Base-by-base conservation (phyloP, 306 rosid genomes). In the Cucurbita ficifolia region DNA sequence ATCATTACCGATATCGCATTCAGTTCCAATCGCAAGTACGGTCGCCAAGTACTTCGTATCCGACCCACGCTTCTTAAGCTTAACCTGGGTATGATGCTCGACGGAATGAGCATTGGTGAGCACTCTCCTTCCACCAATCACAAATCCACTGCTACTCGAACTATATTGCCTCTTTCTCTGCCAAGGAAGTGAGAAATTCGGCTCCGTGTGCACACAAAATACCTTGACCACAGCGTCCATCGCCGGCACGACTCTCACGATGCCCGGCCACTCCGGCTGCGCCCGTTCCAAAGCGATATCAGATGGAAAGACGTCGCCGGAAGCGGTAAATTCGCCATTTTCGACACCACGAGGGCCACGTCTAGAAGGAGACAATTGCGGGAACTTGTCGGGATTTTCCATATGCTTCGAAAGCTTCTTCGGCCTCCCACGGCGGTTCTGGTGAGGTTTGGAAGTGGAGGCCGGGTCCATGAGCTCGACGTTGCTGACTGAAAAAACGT, bases 211-310 rank as follows among this genome's bases (percentile, higher is more conserved):
- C 7, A 86, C 92, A 33, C 97, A 91, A 57, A 95, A 89, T 54
- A 95, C 97, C 82, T 91, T 95, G 70, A 95, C 99, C 74, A 95
- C 97, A 10, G 97, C 83, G 78, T 91, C 96, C 97, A 95, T 95
- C 8, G 88, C 88, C 17, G 96, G 96, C 73, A 85, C 62, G 29
- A 42, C 68, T 81, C 96, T 82, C 6, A 81, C 85, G 5, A 76
- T 60, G 18, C 78, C 79, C 38, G 78, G 84, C 96, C 88, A 83
- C 24, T 5, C 79, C 16, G 69, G 77, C 33, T 75, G 82, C 7
- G 50, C 82, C 46, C 84, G 81, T 38, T 73, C 79, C 17, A 59
- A 50, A 49, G 36, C 76, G 74, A 70, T 42, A 0, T 74, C 19
- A 33, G 86, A 46, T 1, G 40, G 78, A 6, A 76, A 84, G 0